phyloP scores from a whole-genome alignment of 176 grass and related monocot species.

The Musa beccarii region DNA sequence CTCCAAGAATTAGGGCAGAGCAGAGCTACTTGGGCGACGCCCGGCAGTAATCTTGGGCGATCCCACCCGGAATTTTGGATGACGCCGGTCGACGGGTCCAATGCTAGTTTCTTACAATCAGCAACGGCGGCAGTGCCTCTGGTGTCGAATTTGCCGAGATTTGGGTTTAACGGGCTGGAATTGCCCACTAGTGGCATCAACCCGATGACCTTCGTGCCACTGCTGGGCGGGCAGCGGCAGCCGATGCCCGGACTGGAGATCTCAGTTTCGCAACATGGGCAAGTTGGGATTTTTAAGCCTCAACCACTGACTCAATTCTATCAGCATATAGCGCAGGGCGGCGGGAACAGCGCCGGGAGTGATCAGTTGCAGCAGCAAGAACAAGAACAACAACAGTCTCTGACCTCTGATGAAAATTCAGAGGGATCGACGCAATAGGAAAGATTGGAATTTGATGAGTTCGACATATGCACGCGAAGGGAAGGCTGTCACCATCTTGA shows the following conservation, averaged over 20 bases:
- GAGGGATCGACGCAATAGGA: constrained; percentile 54
- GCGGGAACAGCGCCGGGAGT: constrained; percentile 16
- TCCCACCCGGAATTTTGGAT: constrained; percentile 47
- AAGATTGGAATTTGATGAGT: too few species aligned
- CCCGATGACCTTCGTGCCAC: constrained; percentile 56
- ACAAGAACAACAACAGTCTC: constrained; percentile 47
- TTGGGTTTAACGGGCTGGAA: constrained; percentile 17
- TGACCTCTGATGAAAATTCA: constrained; percentile 39
- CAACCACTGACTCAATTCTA: constrained; percentile 58
- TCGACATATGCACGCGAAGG: too few species aligned
- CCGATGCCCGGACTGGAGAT: constrained; percentile 65
- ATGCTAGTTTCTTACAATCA: constrained; percentile 35
- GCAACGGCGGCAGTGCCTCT: background rate
- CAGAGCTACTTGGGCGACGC: constrained; percentile 2
- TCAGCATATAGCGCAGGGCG: constrained; percentile 36
- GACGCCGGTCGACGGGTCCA: constrained; percentile 27
- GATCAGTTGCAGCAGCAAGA: constrained; percentile 32
- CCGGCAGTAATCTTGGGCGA: constrained; percentile 25
- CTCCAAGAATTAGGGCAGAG: constrained; percentile 10
- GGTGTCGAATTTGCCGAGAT: constrained; percentile 10
- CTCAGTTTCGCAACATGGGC: constrained; percentile 59
- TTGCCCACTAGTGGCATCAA: constrained; percentile 18
- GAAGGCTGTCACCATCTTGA: too few species aligned
- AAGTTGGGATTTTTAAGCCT: constrained; percentile 50
- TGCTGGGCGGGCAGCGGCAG: constrained; percentile 46